Evolutionary conservation across 2,329 filamentous ascomycete species (phyloP).

Genomic region (Colletotrichum endophyticum): DNA sequence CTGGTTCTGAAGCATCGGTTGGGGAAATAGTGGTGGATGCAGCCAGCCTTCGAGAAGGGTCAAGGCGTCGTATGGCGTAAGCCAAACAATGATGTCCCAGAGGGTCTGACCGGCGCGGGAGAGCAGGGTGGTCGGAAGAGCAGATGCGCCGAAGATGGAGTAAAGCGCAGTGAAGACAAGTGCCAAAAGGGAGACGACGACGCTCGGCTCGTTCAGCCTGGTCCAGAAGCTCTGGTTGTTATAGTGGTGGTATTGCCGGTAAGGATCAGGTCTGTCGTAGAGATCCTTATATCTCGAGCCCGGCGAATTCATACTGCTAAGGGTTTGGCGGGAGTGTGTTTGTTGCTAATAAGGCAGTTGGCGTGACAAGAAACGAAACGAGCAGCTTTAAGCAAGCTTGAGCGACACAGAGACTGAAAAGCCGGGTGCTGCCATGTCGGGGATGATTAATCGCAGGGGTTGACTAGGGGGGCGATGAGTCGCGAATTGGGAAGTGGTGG

Average conservation of each 20-base stretch:
- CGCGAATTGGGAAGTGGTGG: not conserved
- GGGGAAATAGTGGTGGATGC: conserved; percentile 48
- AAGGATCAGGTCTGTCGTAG: conserved; percentile 18
- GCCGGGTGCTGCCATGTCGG: conserved; percentile 12
- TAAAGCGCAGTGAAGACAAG: conserved; percentile 36
- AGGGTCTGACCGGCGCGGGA: conserved; percentile 45
- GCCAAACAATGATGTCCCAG: conserved; percentile 65
- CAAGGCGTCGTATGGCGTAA: conserved; percentile 62
- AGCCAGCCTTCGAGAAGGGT: conserved; percentile 62
- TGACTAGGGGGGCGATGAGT: not conserved
- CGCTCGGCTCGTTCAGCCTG: conserved; percentile 37
- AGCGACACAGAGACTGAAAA: not conserved
- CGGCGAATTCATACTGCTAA: conserved; percentile 20
- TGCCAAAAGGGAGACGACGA: conserved; percentile 37
- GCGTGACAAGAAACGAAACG: not conserved
- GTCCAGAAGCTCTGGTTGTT: conserved; percentile 27
- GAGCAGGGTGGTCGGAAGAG: conserved; percentile 31
- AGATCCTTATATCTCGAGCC: conserved; percentile 1
- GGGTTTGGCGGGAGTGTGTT: not conserved
- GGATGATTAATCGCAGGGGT: not conserved
- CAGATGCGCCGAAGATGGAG: conserved; percentile 37
- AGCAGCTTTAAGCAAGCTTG: conserved; percentile 18
- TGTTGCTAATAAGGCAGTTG: not conserved
- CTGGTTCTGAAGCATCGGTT: conserved; percentile 39
- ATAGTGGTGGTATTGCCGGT: not conserved